Percentiles rank a stretch among this genome's conserved stretches.
Conservation (phyloP, 805 yeast species). For the Wickerhamiella azyma region DNA sequence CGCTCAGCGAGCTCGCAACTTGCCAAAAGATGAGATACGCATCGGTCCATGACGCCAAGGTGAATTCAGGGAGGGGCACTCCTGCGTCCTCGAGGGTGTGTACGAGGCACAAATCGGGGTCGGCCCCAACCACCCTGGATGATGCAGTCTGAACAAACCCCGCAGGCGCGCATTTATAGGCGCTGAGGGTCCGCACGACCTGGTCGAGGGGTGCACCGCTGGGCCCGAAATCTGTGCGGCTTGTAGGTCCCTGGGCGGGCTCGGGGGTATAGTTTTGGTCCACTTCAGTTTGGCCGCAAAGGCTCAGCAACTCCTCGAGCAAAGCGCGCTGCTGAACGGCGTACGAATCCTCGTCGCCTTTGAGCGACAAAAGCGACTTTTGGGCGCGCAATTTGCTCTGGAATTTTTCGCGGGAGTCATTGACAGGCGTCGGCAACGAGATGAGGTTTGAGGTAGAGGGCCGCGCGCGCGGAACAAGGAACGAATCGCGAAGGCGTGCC, state of each 20-base stretch:
- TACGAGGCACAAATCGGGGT: conserved; percentile 11
- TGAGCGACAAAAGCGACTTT: conserved; percentile 34
- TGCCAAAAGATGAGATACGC: conserved; percentile 40
- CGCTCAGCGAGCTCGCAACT: conserved; percentile 34
- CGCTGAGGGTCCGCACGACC: conserved; percentile 34
- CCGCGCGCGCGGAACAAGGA: conserved; percentile 3
- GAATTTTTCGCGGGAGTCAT: conserved; percentile 41
- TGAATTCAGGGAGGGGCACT: conserved; percentile 32
- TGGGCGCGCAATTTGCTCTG: conserved; percentile 40
- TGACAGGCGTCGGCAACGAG: conserved; percentile 47
- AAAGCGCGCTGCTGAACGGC: conserved; percentile 27
- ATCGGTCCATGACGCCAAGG: conserved; percentile 27
- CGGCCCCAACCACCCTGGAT: conserved; percentile 16
- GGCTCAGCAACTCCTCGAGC: conserved; percentile 24
- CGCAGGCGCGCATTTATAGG: conserved; percentile 28
- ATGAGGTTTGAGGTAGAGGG: conserved; percentile 25
- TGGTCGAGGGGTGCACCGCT: conserved; percentile 28
- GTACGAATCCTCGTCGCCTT: conserved; percentile 19
- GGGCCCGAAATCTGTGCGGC: conserved; percentile 25
- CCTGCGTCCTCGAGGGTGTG: conserved; percentile 28
- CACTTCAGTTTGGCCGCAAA: conserved; percentile 27
- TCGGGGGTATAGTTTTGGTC: conserved; percentile 22
- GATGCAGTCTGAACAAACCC: conserved; percentile 11
- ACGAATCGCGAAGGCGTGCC: conserved; percentile 4
- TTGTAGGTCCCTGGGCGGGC: not conserved